These are phyloP conservation scores for Colletotrichum brevisporum DNA, from an alignment of 2,329 filamentous ascomycete genomes.

Conservation along the genomic window DNA sequence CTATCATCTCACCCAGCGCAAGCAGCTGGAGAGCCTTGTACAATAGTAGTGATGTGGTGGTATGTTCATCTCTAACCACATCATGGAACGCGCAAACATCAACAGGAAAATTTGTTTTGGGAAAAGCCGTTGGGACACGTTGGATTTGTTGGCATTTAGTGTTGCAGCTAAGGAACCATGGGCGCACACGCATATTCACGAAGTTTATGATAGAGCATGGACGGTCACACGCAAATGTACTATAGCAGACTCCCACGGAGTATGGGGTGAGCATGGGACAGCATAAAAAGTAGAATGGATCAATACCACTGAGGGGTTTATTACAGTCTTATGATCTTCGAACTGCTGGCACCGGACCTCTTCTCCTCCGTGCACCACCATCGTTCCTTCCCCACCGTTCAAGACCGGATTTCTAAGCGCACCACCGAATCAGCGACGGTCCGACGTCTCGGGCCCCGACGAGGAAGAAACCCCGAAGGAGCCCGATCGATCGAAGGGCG, in stretches of 20 bases:
- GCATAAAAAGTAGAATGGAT: constrained; percentile 13
- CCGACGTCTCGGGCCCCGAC: neutral
- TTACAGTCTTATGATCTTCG: constrained; percentile 5
- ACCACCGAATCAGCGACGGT: neutral
- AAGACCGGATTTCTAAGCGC: neutral
- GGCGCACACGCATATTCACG: neutral
- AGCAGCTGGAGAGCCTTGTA: constrained; percentile 10
- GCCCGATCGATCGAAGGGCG: neutral
- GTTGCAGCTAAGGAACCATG: constrained; percentile 3
- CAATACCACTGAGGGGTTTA: constrained; percentile 6
- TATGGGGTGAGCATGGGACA: neutral
- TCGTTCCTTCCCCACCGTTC: neutral
- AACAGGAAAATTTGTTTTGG: constrained; percentile 13
- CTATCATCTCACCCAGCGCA: constrained; percentile 1
- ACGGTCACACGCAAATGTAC: constrained; percentile 6
- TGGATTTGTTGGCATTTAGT: constrained; percentile 1
- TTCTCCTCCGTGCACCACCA: neutral
- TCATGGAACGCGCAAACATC: constrained; percentile 5
- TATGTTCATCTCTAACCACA: constrained; percentile 10
- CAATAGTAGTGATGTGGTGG: constrained; percentile 37
- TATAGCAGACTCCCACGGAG: neutral
- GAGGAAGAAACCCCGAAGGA: constrained; percentile 1
- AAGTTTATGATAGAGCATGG: constrained; percentile 29
- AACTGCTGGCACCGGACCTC: neutral
- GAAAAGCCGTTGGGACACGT: neutral